Conservation (phyloP, 1,139 yeast species). For the Scheffersomyces cryptocercus region DNA sequence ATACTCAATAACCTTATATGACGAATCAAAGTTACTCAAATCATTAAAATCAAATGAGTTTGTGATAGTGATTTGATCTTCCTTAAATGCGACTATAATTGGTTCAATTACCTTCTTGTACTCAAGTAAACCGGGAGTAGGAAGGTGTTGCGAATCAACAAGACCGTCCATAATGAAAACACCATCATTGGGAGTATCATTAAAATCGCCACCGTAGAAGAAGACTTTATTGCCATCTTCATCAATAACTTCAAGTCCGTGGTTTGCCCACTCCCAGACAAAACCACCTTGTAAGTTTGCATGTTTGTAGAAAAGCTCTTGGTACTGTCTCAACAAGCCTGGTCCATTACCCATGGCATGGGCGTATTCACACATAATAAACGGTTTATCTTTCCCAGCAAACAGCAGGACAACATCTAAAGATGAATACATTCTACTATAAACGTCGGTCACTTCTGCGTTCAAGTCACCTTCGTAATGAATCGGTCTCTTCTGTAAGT, state of each 20-base stretch:
- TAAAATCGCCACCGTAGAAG: constrained; percentile 38
- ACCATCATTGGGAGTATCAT: constrained; percentile 32
- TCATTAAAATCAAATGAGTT: constrained; percentile 14
- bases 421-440: constrained; percentile 29
- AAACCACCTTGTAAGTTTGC: constrained; percentile 33
- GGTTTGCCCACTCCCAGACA: constrained; percentile 42
- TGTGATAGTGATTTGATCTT: constrained; percentile 5
- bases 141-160: constrained; percentile 27
- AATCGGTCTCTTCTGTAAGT: constrained; percentile 22
- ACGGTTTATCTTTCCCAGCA: constrained; percentile 21
- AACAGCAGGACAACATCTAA: constrained; percentile 10
- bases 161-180: constrained; percentile 37
- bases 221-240: constrained; percentile 13
- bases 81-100: constrained; percentile 13
- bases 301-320: constrained; percentile 27
- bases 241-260: constrained; percentile 22
- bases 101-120: constrained; percentile 31
- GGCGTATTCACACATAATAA: constrained; percentile 33
- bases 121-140: constrained; percentile 33
- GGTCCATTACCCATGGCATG: constrained; percentile 44
- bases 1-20: constrained; percentile 3
- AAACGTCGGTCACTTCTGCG: constrained; percentile 28
- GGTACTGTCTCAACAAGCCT: constrained; percentile 31
- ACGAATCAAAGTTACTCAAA: constrained; percentile 6
- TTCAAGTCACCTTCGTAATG: constrained; percentile 31